Base-by-base conservation (phyloP, 1,139 yeast species). In the Oligophagozyma castellii region DNA sequence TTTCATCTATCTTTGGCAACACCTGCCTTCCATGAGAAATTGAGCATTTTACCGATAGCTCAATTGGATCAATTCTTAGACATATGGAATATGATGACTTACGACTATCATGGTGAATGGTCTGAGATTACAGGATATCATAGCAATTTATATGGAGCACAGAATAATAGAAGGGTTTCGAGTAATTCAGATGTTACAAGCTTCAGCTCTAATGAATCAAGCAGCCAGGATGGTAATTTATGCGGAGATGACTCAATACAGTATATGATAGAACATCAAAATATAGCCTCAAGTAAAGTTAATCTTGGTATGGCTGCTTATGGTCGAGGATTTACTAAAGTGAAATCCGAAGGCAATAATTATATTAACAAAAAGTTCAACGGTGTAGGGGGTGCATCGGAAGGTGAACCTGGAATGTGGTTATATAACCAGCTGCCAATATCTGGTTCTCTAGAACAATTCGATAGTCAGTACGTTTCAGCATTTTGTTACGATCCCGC, bases 41-140 rank as follows among this genome's bases (percentile, higher is more conserved):
- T 73, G 16, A 35, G 43, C 2, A 41, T 53, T 4, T 57, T 75
- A 29, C 53, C 65, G 7, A 44, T 81, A 2, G 29, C 37, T 1
- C 65, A 61, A 10, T 65, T 86, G 67, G 76, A 77, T 40, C 51
- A 50, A 19, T 64, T 65, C 40, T 46, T 89, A 21, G 58, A 71
- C 16, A 70, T 70, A 40, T 84, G 89, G 79, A 86, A 86, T 49
- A 53, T 89, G 37, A 86, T 89, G 96, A 71, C 92, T 24, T 89
- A 89, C 50, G 96, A 89, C 50, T 79, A 71, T 43, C 60, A 73
- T 3, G 96, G 95, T 0, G 61, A 67, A 2, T 84, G 95, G 95
- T 71, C 86, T 1, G 40, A 51, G 0, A 43, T 34, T 5, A 66
- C 77, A 0, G 76, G 68, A 1, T 75, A 67, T 44, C 95, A 81